phyloP scores from a whole-genome alignment of 495 filamentous ascomycete genomes.

The Penicillium samsonianum region DNA sequence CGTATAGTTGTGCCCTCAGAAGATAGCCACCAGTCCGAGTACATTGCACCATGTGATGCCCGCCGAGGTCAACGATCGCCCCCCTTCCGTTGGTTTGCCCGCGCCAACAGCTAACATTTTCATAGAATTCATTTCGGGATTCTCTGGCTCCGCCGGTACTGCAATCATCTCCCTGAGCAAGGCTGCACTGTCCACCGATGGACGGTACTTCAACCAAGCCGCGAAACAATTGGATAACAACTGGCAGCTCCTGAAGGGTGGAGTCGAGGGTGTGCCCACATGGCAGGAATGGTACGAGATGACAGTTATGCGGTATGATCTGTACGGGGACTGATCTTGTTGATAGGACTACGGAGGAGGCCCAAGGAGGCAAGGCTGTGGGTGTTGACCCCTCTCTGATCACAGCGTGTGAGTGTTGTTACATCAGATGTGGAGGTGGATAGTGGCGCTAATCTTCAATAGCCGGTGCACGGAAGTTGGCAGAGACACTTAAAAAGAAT shows the following conservation, averaged over 20 bases:
- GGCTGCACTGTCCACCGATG: constrained; percentile 91
- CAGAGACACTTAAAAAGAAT: constrained; percentile 83
- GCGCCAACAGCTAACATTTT: constrained; percentile 18
- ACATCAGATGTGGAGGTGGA: not conserved
- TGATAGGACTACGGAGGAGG: constrained; percentile 71
- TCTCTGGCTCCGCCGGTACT: constrained; percentile 92
- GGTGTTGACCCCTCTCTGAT: constrained; percentile 91
- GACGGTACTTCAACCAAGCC: constrained; percentile 98
- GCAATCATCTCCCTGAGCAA: constrained; percentile 85
- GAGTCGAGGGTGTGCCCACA: constrained; percentile 88
- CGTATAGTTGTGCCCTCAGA: constrained; percentile 90
- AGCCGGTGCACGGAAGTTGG: constrained; percentile 81
- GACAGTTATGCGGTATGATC: constrained; percentile 3
- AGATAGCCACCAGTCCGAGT: constrained; percentile 97
- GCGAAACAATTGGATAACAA: constrained; percentile 87
- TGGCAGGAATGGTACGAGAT: constrained; percentile 88
- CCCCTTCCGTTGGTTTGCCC: constrained; percentile 5
- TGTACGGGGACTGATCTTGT: constrained; percentile 24
- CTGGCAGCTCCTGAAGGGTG: constrained; percentile 91
- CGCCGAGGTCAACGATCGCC: constrained; percentile 64
- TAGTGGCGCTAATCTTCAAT: constrained; percentile 19
- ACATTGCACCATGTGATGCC: constrained; percentile 91
- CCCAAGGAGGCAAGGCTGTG: constrained; percentile 80
- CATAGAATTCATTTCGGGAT: constrained; percentile 83
- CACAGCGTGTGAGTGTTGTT: constrained; percentile 59